These are phyloP conservation scores for Umbilicus rupestris DNA, from an alignment of 164 flowering plant genomes.

Conservation along the genomic window DNA sequence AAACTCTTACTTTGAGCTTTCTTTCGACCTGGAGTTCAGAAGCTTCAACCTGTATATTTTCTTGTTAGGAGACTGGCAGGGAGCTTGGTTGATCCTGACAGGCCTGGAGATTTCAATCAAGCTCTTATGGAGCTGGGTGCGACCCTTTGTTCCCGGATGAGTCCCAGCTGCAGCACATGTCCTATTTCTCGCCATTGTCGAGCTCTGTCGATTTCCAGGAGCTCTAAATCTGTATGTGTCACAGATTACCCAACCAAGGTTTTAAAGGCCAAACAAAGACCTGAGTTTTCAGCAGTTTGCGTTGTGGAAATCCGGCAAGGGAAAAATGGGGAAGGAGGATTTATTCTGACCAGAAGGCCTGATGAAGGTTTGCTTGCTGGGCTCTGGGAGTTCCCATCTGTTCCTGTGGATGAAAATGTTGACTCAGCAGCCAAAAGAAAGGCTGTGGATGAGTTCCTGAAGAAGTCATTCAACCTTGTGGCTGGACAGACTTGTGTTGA, in stretches of 20 bases:
- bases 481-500: conserved; percentile 26
- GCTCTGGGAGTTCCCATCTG: conserved; percentile 96
- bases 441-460: conserved; percentile 46
- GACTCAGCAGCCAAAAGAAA: conserved; percentile 41
- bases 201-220: conserved; percentile 40
- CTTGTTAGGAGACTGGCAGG: conserved; percentile 66
- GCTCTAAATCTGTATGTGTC: conserved; percentile 28
- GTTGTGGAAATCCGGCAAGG: conserved; percentile 48
- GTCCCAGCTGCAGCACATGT: conserved; percentile 67
- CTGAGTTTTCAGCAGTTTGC: conserved; percentile 71
- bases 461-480: conserved; percentile 42
- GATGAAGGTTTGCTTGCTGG: conserved; percentile 91
- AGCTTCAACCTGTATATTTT: too few species aligned
- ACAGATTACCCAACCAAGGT: conserved; percentile 79
- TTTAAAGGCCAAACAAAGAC: conserved; percentile 56
- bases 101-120: conserved; percentile 97
- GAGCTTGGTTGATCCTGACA: conserved; percentile 73
- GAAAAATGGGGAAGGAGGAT: conserved; percentile 22
- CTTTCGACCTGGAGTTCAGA: too few species aligned
- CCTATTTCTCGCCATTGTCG: conserved; percentile 62
- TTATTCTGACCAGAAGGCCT: conserved; percentile 75
- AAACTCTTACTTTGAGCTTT: background rate
- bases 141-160: conserved; percentile 59
- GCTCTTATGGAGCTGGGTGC: conserved; percentile 97
- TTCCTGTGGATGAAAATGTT: conserved; percentile 40